Evolutionary conservation across 371 early-diverging fungal species (phyloP).

Genomic region (Rhizopus microsporus): DNA sequence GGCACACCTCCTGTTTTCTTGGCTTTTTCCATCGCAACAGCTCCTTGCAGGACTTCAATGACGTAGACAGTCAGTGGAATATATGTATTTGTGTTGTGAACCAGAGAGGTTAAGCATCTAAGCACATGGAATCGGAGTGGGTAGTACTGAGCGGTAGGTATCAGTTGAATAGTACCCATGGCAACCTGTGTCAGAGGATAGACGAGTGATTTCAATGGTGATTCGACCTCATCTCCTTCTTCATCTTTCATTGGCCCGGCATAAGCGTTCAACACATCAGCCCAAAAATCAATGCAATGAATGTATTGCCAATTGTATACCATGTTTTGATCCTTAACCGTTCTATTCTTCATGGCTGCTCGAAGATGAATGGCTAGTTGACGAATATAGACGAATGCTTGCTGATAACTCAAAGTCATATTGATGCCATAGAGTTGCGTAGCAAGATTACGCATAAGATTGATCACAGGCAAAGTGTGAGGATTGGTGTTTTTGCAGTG

Average conservation of each 20-base stretch:
- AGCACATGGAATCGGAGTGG: constrained; percentile 90
- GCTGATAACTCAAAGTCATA: constrained; percentile 80
- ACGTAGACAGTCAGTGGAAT: constrained; percentile 85
- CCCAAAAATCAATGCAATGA: constrained; percentile 88
- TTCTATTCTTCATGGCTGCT: constrained; percentile 77
- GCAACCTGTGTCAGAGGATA: constrained; percentile 92
- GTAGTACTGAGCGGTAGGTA: constrained; percentile 86
- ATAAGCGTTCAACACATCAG: constrained; percentile 76
- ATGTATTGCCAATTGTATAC: constrained; percentile 96
- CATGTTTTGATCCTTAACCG: constrained; percentile 78
- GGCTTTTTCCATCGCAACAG: constrained; percentile 54
- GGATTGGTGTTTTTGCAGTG: constrained; percentile 73
- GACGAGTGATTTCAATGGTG: constrained; percentile 74
- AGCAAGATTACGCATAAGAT: constrained; percentile 87
- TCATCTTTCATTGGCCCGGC: constrained; percentile 38
- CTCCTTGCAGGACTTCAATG: constrained; percentile 72
- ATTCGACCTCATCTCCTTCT: constrained; percentile 50
- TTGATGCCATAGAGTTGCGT: constrained; percentile 84
- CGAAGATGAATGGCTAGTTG: constrained; percentile 90
- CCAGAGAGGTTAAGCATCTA: constrained; percentile 67
- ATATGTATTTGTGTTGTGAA: constrained; percentile 70
- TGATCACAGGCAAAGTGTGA: constrained; percentile 81
- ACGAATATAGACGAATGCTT: constrained; percentile 89
- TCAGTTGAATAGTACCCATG: constrained; percentile 77
- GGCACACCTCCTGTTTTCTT: constrained; percentile 75